Evolutionary conservation across 768 basidiomycete genomes (phyloP).

Genomic region (Kwoniella botswanensis): DNA sequence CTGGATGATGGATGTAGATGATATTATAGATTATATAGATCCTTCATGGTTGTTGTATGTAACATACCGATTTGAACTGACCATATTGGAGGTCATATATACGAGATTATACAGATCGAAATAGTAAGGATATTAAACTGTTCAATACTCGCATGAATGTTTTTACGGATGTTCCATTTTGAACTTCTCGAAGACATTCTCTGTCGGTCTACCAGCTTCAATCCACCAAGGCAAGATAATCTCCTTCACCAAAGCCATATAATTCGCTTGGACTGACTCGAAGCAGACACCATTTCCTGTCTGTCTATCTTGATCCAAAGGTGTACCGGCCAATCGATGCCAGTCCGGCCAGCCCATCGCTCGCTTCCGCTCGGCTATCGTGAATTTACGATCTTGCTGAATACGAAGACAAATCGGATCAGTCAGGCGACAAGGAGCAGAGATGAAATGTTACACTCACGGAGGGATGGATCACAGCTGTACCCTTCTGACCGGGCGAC

Average conservation of each 20-base stretch:
- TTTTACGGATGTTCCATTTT: slow-evolving; percentile 15
- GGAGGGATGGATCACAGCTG: slow-evolving; percentile 32
- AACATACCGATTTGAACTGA: neutral
- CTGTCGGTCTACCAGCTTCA: slow-evolving; percentile 15
- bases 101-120: no score
- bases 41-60: neutral
- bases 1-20: neutral
- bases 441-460: slow-evolving; percentile 19
- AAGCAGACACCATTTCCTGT: slow-evolving; percentile 35
- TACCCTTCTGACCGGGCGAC: slow-evolving; percentile 31
- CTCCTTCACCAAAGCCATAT: slow-evolving; percentile 16
- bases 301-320: slow-evolving; percentile 23
- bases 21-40: neutral
- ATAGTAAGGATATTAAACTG: no score
- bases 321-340: slow-evolving; percentile 25
- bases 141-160: neutral
- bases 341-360: slow-evolving; percentile 40
- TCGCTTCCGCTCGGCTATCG: slow-evolving; percentile 40
- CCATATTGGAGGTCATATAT: no score
- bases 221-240: slow-evolving; percentile 37
- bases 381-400: slow-evolving; percentile 33
- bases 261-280: slow-evolving; percentile 32
- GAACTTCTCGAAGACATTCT: slow-evolving; percentile 13
- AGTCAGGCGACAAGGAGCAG: neutral
- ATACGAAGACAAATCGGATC: neutral